Percentiles rank a stretch among this genome's conserved stretches.
phyloP scores from a whole-genome alignment of 2,329 filamentous ascomycete genomes.

The Neofusicoccum sp. region DNA sequence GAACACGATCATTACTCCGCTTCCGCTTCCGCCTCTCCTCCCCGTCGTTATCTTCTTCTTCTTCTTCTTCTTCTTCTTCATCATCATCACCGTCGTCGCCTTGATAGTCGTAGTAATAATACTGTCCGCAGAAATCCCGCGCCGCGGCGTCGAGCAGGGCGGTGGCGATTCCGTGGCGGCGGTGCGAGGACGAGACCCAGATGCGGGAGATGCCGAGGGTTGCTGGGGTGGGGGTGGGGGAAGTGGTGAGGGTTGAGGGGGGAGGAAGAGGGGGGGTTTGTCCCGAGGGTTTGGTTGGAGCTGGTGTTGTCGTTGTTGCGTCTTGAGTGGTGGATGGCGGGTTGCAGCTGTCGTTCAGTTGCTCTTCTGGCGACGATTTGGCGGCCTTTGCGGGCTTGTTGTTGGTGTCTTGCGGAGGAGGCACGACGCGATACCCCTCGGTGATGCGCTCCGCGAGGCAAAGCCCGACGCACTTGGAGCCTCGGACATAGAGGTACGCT shows the following conservation, averaged over 20 bases:
- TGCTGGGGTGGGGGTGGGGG: slow-evolving; percentile 47
- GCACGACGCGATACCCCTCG: slow-evolving; percentile 56
- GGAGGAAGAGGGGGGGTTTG: too few species aligned
- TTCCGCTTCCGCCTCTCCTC: slow-evolving; percentile 40
- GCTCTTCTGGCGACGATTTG: neutral
- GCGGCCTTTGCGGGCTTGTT: slow-evolving; percentile 26
- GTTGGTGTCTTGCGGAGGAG: slow-evolving; percentile 22
- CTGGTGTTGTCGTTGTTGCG: neutral
- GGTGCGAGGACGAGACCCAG: slow-evolving; percentile 62
- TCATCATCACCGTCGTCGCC: slow-evolving; percentile 29
- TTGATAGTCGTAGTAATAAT: neutral
- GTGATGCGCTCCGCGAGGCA: slow-evolving; percentile 64
- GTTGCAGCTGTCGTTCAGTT: slow-evolving; percentile 28
- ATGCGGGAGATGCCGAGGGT: slow-evolving; percentile 66
- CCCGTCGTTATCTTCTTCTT: slow-evolving; percentile 45
- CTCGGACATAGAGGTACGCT: slow-evolving; percentile 63
- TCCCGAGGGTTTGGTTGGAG: neutral
- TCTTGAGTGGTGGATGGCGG: neutral
- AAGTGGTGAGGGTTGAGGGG: slow-evolving; percentile 40
- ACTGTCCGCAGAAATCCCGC: neutral
- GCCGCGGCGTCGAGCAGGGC: slow-evolving; percentile 56
- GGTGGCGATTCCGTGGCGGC: slow-evolving; percentile 60
- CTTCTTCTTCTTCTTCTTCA: too few species aligned
- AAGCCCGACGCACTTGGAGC: slow-evolving; percentile 63
- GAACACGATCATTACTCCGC: slow-evolving; percentile 30